These are phyloP conservation scores for Globisporangium camurandrum DNA, from an alignment of 352 stramenopile species.

Conservation along the genomic window DNA sequence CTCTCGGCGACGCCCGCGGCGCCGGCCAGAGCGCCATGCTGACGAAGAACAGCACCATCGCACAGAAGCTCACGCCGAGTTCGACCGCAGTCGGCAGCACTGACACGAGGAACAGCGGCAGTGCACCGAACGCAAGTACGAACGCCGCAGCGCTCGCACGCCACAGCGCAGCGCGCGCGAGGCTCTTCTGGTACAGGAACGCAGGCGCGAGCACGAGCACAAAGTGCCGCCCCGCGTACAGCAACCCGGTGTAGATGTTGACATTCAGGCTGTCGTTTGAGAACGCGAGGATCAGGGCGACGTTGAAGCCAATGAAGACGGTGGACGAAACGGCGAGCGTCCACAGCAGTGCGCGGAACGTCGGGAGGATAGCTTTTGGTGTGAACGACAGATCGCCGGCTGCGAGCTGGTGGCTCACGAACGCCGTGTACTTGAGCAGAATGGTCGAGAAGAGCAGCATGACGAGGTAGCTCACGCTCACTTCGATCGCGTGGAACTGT, in stretches of 20 bases:
- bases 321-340: constrained; percentile 24
- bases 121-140: too few relatives aligned
- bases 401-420: constrained; percentile 26
- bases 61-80: too few relatives aligned
- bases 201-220: too few relatives aligned
- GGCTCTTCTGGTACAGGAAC: too few relatives aligned
- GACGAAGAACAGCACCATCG: too few relatives aligned
- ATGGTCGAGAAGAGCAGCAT: constrained; percentile 43
- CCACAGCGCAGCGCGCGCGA: too few relatives aligned
- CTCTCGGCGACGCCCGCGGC: too few relatives aligned
- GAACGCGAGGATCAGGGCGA: constrained; percentile 33
- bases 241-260: constrained; percentile 14
- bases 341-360: constrained; percentile 53
- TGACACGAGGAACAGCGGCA: too few relatives aligned
- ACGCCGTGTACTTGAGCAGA: constrained; percentile 40
- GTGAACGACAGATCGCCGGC: constrained; percentile 32
- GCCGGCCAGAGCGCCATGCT: too few relatives aligned
- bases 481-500: constrained; percentile 35
- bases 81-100: too few relatives aligned
- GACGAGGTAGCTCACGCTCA: constrained; percentile 45
- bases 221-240: constrained; percentile 53
- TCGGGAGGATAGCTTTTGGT: constrained; percentile 49
- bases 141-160: too few relatives aligned
- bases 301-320: constrained; percentile 25
- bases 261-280: constrained; percentile 16